Evolutionary conservation across 345 rosid species (phyloP), one percentile per base, ranked within the genome.

Genomic region (Populus alba): DNA sequence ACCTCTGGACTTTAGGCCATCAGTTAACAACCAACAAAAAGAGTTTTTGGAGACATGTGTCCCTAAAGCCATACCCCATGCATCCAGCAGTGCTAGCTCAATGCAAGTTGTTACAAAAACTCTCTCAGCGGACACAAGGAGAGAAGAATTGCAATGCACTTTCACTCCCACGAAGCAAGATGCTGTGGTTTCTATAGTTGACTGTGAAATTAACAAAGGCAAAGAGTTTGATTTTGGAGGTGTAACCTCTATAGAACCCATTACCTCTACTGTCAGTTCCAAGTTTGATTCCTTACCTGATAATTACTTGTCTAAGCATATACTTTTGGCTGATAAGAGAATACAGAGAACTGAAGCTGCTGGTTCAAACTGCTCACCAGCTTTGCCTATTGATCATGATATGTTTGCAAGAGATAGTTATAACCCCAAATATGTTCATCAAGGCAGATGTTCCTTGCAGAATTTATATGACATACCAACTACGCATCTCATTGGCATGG

Each of bases 111-210:
- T 68, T 45, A 29, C 72, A 35, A 65, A 78, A 83, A 25, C 59
- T 63, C 7, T 41, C 16, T 63, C 33, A 12, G 78, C 57, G 35
- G 74, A 61, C 71, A 69, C 22, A 27, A 31, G 43, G 57, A 73
- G 51, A 66, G 75, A 74, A 73, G 82, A 61, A 43, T 57, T 74
- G 65, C 73, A 61, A 27, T 11, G 35, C 31, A 55, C 70, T 67
- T 75, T 37, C 73, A 70, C 38, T 62, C 53, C 53, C 69, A 61
- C 82, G 75, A 86, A 78, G 68, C 85, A 79, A 84, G 83, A 81
- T 82, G 79, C 81, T 76, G 80, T 86, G 70, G 41, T 82, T 75
- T 75, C 80, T 61, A 45, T 78, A 62, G 77, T 63, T 67, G 35
- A 79, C 57, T 75, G 75, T 75, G 85, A 79, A 83, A 72, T 79